These are phyloP conservation scores for Mariannaea elegans DNA, from an alignment of 2,329 filamentous ascomycete genomes.

Conservation along the genomic window DNA sequence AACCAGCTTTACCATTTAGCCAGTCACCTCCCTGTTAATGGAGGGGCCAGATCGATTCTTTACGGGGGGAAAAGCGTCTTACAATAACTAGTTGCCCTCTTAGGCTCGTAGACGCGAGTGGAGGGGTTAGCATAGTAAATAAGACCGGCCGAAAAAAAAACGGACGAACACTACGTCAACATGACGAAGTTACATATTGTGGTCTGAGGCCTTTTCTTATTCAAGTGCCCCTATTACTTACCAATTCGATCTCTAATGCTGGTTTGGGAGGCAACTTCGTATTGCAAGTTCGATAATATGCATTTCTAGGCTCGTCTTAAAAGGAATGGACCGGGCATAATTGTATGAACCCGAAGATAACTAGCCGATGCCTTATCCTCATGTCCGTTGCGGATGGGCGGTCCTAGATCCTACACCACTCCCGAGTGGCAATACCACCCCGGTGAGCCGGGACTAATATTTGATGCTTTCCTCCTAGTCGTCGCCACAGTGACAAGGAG, in stretches of 20 bases:
- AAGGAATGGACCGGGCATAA: constrained; percentile 2
- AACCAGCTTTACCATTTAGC: not conserved
- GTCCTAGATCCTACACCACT: constrained; percentile 6
- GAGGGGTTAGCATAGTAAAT: not conserved
- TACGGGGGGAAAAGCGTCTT: too few relatives aligned
- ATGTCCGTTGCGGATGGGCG: not conserved
- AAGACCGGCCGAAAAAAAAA: not conserved
- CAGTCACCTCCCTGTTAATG: too few relatives aligned
- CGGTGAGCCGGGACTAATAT: not conserved
- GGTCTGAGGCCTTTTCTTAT: constrained; percentile 1
- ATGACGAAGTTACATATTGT: constrained; percentile 2
- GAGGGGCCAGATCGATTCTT: too few relatives aligned
- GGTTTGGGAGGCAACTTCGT: not conserved
- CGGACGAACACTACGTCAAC: constrained; percentile 11
- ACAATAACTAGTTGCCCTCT: too few relatives aligned
- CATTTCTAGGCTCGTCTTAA: not conserved
- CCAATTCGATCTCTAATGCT: not conserved
- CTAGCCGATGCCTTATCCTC: constrained; percentile 35
- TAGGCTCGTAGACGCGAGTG: not conserved
- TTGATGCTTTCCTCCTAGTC: not conserved
- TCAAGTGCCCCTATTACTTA: not conserved
- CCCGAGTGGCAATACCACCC: constrained; percentile 27
- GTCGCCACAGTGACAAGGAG: too few relatives aligned
- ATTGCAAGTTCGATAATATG: constrained; percentile 10
- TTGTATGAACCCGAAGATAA: constrained; percentile 3